Conservation (phyloP, 129 eudicot genomes). For the Ambrosia trifida region DNA sequence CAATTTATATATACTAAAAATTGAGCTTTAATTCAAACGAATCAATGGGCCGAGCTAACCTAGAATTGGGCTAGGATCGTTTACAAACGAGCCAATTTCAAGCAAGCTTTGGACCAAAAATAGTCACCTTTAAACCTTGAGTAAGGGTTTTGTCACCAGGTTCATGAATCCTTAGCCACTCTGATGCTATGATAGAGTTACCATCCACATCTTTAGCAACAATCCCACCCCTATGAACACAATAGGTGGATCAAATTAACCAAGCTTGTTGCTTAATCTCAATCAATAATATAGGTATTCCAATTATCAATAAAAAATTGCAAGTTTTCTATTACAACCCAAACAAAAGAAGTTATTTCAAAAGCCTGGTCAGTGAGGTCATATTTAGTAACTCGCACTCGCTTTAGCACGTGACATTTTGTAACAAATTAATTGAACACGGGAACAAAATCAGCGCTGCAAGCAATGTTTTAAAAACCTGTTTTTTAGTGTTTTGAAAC, state of each 20-base stretch:
- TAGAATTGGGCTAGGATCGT: too few species aligned
- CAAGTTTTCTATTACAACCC: background rate
- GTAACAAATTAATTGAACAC: too few species aligned
- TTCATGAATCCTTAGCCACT: slow-evolving; percentile 76
- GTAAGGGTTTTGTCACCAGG: slow-evolving; percentile 82
- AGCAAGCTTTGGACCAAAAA: background rate
- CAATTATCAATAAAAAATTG: background rate
- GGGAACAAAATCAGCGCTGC: too few species aligned
- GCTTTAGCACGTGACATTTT: too few species aligned
- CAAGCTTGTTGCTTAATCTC: background rate
- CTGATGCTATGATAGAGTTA: slow-evolving; percentile 56
- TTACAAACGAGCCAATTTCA: background rate
- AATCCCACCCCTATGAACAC: slow-evolving; percentile 45
- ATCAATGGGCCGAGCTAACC: too few species aligned
- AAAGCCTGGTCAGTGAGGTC: too few species aligned
- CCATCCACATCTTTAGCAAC: slow-evolving; percentile 82
- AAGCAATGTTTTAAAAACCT: too few species aligned
- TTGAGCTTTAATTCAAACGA: too few species aligned
- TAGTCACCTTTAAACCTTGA: slow-evolving; percentile 73
- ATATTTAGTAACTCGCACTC: too few species aligned
- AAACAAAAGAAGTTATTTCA: too few species aligned
- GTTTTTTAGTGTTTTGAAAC: too few species aligned
- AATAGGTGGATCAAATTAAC: background rate
- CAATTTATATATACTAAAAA: too few species aligned
- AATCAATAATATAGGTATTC: background rate